These are phyloP conservation scores for Peltaster fructicola DNA, from an alignment of 2,329 filamentous ascomycete genomes.

Conservation along the genomic window DNA sequence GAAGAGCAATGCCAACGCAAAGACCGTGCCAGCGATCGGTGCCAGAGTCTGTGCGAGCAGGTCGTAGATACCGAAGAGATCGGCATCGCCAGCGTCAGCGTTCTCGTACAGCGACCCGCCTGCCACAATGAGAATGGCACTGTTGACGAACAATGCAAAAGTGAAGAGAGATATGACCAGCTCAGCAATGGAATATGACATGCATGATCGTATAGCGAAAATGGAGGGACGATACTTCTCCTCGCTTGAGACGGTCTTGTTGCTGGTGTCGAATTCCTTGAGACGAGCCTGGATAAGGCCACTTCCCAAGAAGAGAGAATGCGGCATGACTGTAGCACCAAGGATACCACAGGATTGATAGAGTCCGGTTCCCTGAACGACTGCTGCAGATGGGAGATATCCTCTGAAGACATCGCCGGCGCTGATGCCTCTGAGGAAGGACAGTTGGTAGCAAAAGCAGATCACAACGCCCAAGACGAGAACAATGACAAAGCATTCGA, in stretches of 20 bases:
- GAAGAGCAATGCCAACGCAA: slow-evolving; percentile 62
- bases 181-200: slow-evolving; percentile 24
- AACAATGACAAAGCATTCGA: slow-evolving; percentile 45
- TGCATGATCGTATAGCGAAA: slow-evolving; percentile 21
- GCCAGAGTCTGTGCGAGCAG: slow-evolving; percentile 53
- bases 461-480: slow-evolving; percentile 51
- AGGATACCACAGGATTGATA: slow-evolving; percentile 63
- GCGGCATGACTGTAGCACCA: slow-evolving; percentile 59
- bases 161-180: slow-evolving; percentile 23
- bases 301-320: slow-evolving; percentile 50
- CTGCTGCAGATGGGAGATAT: slow-evolving; percentile 42
- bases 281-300: slow-evolving; percentile 52
- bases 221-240: slow-evolving; percentile 23
- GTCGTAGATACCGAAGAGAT: slow-evolving; percentile 68
- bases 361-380: slow-evolving; percentile 40
- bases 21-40: slow-evolving; percentile 63
- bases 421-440: slow-evolving; percentile 38
- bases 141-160: slow-evolving; percentile 26
- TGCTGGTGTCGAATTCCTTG: slow-evolving; percentile 41
- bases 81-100: slow-evolving; percentile 41
- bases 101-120: slow-evolving; percentile 56
- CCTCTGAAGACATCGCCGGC: slow-evolving; percentile 45
- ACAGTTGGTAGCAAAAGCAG: slow-evolving; percentile 54
- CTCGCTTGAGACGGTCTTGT: slow-evolving; percentile 29
- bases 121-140: slow-evolving; percentile 32